phyloP scores from a whole-genome alignment of 1,139 yeast species.

The Torulaspora pretoriensis region DNA sequence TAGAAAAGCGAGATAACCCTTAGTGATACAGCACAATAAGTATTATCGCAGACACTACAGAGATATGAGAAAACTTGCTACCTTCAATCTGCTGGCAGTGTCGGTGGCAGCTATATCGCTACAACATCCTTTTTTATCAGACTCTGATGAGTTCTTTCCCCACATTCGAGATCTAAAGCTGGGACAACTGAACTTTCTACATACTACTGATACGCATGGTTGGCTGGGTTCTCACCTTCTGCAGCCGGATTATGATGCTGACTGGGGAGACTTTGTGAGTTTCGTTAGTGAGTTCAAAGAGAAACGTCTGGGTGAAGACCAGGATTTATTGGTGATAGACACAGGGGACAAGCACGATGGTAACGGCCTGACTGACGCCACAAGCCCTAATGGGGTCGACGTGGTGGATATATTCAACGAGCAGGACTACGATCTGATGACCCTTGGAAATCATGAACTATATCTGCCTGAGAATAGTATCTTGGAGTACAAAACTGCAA shows the following conservation, averaged over 20 bases:
- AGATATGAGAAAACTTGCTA: background rate
- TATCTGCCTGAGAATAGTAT: conserved; percentile 64
- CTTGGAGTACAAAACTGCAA: conserved; percentile 60
- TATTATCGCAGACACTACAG: no score
- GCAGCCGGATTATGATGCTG: conserved; percentile 71
- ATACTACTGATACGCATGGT: conserved; percentile 94
- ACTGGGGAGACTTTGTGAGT: conserved; percentile 90
- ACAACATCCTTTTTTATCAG: conserved; percentile 10
- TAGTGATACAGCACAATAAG: no score
- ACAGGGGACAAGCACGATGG: conserved; percentile 97
- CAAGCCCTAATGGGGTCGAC: conserved; percentile 62
- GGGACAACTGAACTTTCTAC: conserved; percentile 77
- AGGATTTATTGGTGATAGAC: conserved; percentile 72
- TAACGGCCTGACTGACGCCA: conserved; percentile 76
- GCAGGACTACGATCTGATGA: conserved; percentile 71
- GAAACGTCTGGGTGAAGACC: conserved; percentile 42
- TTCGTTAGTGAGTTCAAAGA: conserved; percentile 51
- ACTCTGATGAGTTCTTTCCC: conserved; percentile 12
- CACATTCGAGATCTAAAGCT: conserved; percentile 47
- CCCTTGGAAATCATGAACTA: conserved; percentile 90
- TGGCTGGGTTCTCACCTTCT: conserved; percentile 88
- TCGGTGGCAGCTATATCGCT: conserved; percentile 1
- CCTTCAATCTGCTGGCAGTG: background rate
- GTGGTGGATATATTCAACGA: conserved; percentile 61
- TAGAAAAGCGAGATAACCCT: background rate